Evolutionary conservation across 164 flowering plant genomes (phyloP), one percentile per base, ranked within the genome.

Genomic region (Amborella trichopoda): DNA sequence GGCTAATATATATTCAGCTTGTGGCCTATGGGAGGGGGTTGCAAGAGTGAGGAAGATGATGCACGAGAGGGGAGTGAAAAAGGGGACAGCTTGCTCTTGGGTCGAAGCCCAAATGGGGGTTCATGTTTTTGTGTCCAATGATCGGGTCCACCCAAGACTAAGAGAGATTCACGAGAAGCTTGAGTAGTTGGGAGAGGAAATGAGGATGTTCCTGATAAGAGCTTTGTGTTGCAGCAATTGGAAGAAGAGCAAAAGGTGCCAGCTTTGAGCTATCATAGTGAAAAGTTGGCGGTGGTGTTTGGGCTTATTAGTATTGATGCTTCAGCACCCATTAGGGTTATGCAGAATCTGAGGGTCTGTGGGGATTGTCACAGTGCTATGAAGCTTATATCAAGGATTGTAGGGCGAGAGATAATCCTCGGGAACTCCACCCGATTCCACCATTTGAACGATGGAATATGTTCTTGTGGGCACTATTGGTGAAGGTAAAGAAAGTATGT

Each of bases 1-100:
- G 60, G 69, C 77, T 6, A 66, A 53, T 53, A 41, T 83, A 38
- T 76, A 82, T 58, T 75, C 85, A 20, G 71, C 70, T 66, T 58
- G 71, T 37, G 93, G 80, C 23, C 64, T 58, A 11, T 81, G 83
- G 88, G 68, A 49, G 20, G 65, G 70, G 48, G 83, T 67, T 23
- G 67, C 50, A 14, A 70, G 53, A 60, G 23, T 77, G 55, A 81
- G 77, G 70, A 79, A 66, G 65, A 51, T 52, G 54, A 64, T 66
- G 50, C 79, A 70, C 70, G 73, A 72, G 28, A 73, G 46, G 13
- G 25, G 46, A 42, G 46, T 42, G 26, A 42, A 42, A 9, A 42
- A 42, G n/a, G 12, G 9, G 10, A 22, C 46, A 13, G 27, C 23
- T 42, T 42, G 0, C 23, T 2, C 24, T 3, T 42, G 46, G 46